phyloP scores from a whole-genome alignment of 352 stramenopile species.

The Phytophthora melonis region DNA sequence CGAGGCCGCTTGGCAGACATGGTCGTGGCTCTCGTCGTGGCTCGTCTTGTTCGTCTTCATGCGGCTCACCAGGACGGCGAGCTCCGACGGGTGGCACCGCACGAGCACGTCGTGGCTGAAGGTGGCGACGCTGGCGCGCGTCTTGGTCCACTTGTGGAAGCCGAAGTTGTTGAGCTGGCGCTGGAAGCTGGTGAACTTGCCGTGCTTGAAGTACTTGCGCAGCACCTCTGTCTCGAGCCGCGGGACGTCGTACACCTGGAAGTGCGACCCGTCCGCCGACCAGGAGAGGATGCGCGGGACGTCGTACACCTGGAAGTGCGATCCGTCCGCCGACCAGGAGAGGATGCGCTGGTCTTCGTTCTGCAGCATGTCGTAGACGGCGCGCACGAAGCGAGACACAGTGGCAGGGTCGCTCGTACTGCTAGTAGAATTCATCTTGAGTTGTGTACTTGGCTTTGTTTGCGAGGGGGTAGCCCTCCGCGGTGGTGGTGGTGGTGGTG shows the following conservation, averaged over 20 bases:
- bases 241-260: constrained; percentile 84
- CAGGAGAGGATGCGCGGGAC: constrained; percentile 56
- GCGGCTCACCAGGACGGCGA: constrained; percentile 17
- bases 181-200: constrained; percentile 93
- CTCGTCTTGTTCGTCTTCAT: constrained; percentile 20
- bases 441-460: too few species aligned
- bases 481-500: too few species aligned
- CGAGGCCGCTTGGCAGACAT: too few species aligned
- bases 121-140: constrained; percentile 78
- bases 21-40: too few species aligned
- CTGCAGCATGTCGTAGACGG: too few species aligned
- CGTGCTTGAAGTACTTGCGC: constrained; percentile 95
- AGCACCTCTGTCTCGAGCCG: constrained; percentile 74
- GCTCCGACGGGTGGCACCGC: constrained; percentile 44
- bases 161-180: constrained; percentile 95
- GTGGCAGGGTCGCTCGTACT: too few species aligned
- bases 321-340: too few species aligned
- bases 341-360: too few species aligned
- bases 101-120: constrained; percentile 78
- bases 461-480: too few species aligned
- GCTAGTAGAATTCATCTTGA: too few species aligned
- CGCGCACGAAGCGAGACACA: too few species aligned
- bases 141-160: constrained; percentile 91
- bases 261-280: constrained; percentile 65
- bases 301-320: too few species aligned